phyloP scores from a whole-genome alignment of 805 yeast species.

The Cyberlindnera americana region DNA sequence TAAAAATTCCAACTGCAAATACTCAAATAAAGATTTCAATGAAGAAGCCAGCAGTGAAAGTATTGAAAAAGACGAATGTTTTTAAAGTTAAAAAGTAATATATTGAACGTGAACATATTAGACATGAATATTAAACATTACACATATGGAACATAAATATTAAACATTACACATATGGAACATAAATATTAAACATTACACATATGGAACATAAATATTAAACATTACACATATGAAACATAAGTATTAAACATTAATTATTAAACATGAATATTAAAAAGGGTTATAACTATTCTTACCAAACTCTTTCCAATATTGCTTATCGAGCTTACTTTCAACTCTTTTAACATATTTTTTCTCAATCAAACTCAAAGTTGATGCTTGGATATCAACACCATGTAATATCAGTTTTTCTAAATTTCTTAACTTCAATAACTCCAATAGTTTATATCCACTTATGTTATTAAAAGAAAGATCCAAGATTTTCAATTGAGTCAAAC shows the following conservation, averaged over 20 bases:
- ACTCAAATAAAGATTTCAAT: constrained; percentile 15
- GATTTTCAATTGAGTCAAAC: constrained; percentile 7
- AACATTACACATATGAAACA: no score
- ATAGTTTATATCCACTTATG: constrained; percentile 22
- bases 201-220: no score
- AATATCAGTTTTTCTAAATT: constrained; percentile 15
- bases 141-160: no score
- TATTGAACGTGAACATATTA: constrained; percentile 18
- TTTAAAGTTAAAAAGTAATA: constrained; percentile 22
- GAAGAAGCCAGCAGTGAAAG: constrained; percentile 12
- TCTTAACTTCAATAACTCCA: constrained; percentile 18
- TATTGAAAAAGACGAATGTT: constrained; percentile 15
- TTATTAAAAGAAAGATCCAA: constrained; percentile 26
- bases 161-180: no score
- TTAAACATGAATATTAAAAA: constrained; percentile 6
- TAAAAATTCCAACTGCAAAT: constrained; percentile 3
- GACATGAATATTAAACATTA: no score
- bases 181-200: no score
- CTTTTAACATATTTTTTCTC: constrained; percentile 14
- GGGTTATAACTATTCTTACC: constrained; percentile 25
- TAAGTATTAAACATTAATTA: no score
- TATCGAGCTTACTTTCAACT: constrained; percentile 23
- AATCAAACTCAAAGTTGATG: constrained; percentile 20
- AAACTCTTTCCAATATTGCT: constrained; percentile 24
- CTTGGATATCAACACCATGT: constrained; percentile 23